A percentile compares a stretch with the other conserved stretches of the same genome.
phyloP scores from a whole-genome alignment of 2,329 filamentous ascomycete genomes.

The Penicillium verrucosum region DNA sequence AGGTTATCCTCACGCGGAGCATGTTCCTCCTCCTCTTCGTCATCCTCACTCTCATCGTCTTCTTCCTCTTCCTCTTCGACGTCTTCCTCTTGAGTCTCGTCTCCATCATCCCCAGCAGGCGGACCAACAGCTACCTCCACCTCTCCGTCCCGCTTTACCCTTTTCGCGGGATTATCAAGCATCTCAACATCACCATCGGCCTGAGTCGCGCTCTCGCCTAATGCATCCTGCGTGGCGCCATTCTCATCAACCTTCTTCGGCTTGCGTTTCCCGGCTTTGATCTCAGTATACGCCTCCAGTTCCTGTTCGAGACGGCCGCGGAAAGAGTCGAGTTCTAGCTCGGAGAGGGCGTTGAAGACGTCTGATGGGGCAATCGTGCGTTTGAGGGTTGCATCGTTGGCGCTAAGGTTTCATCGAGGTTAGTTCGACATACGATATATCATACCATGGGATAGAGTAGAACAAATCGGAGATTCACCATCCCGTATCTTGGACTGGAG shows the following conservation, averaged over 20 bases:
- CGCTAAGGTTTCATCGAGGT: constrained; percentile 39
- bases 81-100: constrained; percentile 29
- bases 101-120: constrained; percentile 10
- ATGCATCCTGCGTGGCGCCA: constrained; percentile 24
- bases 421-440: neutral
- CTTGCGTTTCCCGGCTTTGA: constrained; percentile 43
- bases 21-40: constrained; percentile 21
- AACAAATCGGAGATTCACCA: neutral
- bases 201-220: neutral
- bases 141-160: constrained; percentile 22
- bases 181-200: constrained; percentile 22
- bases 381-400: constrained; percentile 60
- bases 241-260: constrained; percentile 47
- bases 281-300: constrained; percentile 48
- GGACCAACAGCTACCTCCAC: constrained; percentile 1
- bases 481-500: neutral
- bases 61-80: constrained; percentile 22
- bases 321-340: constrained; percentile 61
- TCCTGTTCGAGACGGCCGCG: constrained; percentile 58
- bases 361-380: constrained; percentile 61
- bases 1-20: constrained; percentile 3
- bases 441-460: neutral
- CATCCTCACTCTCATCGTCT: constrained; percentile 25
- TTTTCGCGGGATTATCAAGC: constrained; percentile 24
- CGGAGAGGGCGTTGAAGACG: constrained; percentile 58